Evolutionary conservation across 176 grass and related monocot species (phyloP).

Genomic region (barley (Hordeum vulgare)): MorexV3_pseudomolecules_assembly NC_058521.1:587890268-587890767

Average conservation of each 20-base stretch:
- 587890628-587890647: constrained; percentile 46
- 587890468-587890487: not conserved
- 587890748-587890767: constrained; percentile 63
- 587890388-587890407: constrained; percentile 34
- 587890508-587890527: constrained; percentile 44
- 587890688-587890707: constrained; percentile 60
- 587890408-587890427: constrained; percentile 46
- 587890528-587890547: constrained; percentile 48
- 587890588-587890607: not conserved
- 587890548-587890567: constrained; percentile 3
- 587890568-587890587: not conserved
- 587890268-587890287: constrained; percentile 69
- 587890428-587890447: constrained; percentile 21
- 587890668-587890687: constrained; percentile 60
- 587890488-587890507: constrained; percentile 85
- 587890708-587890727: constrained; percentile 70
- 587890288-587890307: constrained; percentile 94
- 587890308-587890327: not conserved
- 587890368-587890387: constrained; percentile 30
- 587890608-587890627: constrained; percentile 14
- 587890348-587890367: constrained; percentile 30
- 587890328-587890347: not conserved
- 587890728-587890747: constrained; percentile 84
- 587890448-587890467: not conserved
- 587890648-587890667: constrained; percentile 45